Evolutionary conservation across 176 grass and related monocot genomes (phyloP).

Genomic region (Eleusine indica): DNA sequence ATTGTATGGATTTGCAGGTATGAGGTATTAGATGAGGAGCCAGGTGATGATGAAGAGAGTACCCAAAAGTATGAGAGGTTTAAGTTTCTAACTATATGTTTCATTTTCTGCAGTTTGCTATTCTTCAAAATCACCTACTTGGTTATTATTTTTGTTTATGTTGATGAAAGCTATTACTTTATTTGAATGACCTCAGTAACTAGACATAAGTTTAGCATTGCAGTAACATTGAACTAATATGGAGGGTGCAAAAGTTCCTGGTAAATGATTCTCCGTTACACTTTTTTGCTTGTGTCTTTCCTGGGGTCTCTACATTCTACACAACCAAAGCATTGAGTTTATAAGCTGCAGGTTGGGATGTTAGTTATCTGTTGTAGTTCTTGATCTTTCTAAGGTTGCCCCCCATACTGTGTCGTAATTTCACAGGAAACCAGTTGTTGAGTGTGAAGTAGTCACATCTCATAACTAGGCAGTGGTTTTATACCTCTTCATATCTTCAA

Average conservation of each 20-base stretch:
- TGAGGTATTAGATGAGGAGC: slow-evolving; percentile 96
- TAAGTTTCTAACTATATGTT: slow-evolving; percentile 27
- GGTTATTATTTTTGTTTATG: too few species aligned
- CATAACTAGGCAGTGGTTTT: background rate
- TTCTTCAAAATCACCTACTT: background rate
- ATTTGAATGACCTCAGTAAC: too few species aligned
- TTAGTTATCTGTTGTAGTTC: background rate
- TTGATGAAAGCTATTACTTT: too few species aligned
- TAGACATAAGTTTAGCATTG: too few species aligned
- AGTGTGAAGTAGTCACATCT: background rate
- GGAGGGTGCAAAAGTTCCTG: too few species aligned
- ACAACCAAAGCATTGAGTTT: background rate
- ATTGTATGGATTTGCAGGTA: slow-evolving; percentile 61
- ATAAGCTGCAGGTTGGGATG: background rate
- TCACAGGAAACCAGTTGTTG: background rate
- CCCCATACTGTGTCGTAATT: background rate
- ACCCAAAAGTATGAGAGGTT: slow-evolving; percentile 68
- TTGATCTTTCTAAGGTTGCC: background rate
- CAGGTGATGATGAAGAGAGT: slow-evolving; percentile 97
- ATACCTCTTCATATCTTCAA: background rate
- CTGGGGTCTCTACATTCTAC: background rate
- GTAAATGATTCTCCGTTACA: background rate
- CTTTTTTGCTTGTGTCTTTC: background rate
- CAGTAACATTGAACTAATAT: too few species aligned
- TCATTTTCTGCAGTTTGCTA: slow-evolving; percentile 38